Evolutionary conservation across 768 basidiomycete genomes (phyloP).

Genomic region (Agrocybe praecox): DNA sequence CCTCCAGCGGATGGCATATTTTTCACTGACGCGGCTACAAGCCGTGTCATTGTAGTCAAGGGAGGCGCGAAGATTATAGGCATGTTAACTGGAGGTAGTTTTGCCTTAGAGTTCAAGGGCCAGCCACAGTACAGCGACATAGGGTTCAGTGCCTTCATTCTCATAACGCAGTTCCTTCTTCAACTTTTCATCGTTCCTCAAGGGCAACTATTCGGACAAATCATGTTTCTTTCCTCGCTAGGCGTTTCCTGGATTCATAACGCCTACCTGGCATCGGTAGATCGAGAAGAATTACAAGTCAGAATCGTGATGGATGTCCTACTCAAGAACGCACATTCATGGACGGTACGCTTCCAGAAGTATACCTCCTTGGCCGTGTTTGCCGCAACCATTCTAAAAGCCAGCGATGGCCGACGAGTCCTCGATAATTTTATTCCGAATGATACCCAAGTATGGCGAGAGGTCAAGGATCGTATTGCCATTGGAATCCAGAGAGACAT

Average conservation of each 20-base stretch:
- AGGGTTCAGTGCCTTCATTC: conserved; percentile 11
- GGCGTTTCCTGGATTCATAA: conserved; percentile 17
- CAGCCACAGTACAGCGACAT: conserved; percentile 9
- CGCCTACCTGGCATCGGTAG: conserved; percentile 11
- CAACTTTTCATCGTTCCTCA: conserved; percentile 17
- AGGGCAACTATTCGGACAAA: conserved; percentile 12
- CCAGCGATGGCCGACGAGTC: not conserved
- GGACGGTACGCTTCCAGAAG: not conserved
- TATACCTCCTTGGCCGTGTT: not conserved
- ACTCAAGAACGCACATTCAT: not conserved
- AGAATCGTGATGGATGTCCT: conserved; percentile 6
- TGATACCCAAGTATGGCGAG: not conserved
- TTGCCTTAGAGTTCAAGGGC: conserved; percentile 4
- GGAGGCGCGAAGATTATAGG: conserved; percentile 11
- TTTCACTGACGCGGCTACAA: not conserved
- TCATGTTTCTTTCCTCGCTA: conserved; percentile 12
- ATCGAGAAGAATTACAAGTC: conserved; percentile 8
- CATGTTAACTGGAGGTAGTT: conserved; percentile 5
- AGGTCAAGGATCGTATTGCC: not conserved
- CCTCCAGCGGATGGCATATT: conserved; percentile 12
- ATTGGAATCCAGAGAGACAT: not conserved
- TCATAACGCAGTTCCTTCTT: conserved; percentile 11
- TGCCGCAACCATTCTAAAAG: not conserved
- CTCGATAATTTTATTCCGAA: not conserved
- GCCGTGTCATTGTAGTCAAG: conserved; percentile 7